Percentiles rank a stretch among this genome's conserved stretches.
Evolutionary conservation across 2,329 filamentous ascomycete genomes (phyloP).

Genomic region (Trichophyton verrucosum): DNA sequence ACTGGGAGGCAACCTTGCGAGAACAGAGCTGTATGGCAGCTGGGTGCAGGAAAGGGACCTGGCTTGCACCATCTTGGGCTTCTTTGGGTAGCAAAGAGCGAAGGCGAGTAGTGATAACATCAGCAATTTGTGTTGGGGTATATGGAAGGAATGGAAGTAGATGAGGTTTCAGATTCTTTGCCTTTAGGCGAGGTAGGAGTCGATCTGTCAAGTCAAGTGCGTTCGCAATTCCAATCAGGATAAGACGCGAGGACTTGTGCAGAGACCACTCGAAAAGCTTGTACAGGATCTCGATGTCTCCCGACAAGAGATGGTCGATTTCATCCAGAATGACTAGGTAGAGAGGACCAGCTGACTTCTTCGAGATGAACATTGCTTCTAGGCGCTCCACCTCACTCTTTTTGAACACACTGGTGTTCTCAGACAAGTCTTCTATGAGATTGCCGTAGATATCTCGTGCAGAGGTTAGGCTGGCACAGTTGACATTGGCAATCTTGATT

Average conservation of each 20-base stretch:
- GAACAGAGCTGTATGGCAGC: constrained; percentile 88
- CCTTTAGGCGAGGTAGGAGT: constrained; percentile 84
- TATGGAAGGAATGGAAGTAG: constrained; percentile 90
- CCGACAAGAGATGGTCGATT: constrained; percentile 81
- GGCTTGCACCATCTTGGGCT: constrained; percentile 24
- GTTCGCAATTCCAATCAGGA: constrained; percentile 73
- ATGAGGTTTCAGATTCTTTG: constrained; percentile 78
- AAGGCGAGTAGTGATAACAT: constrained; percentile 73
- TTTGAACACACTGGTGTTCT: constrained; percentile 49
- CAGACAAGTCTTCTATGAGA: constrained; percentile 57
- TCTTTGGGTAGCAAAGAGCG: constrained; percentile 52
- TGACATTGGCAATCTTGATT: constrained; percentile 67
- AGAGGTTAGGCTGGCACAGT: constrained; percentile 93
- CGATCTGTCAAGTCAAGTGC: constrained; percentile 90
- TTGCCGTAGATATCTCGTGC: constrained; percentile 75
- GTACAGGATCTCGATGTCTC: constrained; percentile 82
- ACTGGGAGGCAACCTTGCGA: constrained; percentile 88
- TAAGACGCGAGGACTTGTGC: constrained; percentile 55
- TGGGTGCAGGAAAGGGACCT: constrained; percentile 80
- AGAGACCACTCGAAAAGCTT: constrained; percentile 95
- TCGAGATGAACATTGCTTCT: constrained; percentile 57
- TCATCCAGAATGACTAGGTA: constrained; percentile 88
- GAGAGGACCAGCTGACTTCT: constrained; percentile 41
- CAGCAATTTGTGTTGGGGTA: constrained; percentile 72
- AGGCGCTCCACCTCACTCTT: constrained; percentile 56